Base-by-base conservation (phyloP, 163 green algal species). In the Scenedesmus sp. region DNA sequence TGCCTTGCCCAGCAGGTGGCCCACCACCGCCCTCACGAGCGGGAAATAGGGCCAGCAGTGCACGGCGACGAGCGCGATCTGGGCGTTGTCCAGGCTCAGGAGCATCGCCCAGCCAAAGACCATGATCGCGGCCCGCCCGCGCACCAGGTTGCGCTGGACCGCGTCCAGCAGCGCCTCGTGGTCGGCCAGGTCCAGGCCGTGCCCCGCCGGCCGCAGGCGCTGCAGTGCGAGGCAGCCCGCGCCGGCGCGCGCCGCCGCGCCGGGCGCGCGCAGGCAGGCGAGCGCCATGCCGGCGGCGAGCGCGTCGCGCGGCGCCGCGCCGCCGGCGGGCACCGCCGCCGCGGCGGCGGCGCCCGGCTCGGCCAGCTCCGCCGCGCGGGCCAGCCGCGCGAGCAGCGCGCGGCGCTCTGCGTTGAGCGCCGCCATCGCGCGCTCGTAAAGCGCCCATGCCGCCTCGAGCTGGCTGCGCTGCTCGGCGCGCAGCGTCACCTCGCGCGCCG, bases 121-220 rank as follows among this genome's bases (percentile, higher is more conserved):
- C 44, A 36, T 72, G 6, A 29, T 24, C 11, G 44, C 22, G 1
- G n/a, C 36, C n/a, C 63, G 39, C 1, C 63, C 63, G n/a, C 33
- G 34, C 63, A 72, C 24, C 44, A 72, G 26, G 44, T 36, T 72
- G 36, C 36, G 20, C 36, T 72, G 39, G n/a, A 72, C 63, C 39
- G 34, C 44, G 54, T 72, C 63, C 36, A 24, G n/a, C 24, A 72
- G 15, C 1, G 6, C 34, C 42, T 13, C 42, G 22, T 45, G 29
- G 24, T 24, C 63, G 24, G 36, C 11, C 44, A 47, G n/a, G 11
- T 60, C 63, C 11, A 34, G 50, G 31, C 31, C 31, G 36, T 26
- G 42, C 17, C 3, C 36, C n/a, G 34, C 39, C n/a, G 62, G 39
- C 36, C 10, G 39, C 6, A 17, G 7, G 15, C 34, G 34, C 62